Evolutionary conservation across 1,284 basidiomycete species (phyloP).

Genomic region (Phellopilus nigrolimitatus): DNA sequence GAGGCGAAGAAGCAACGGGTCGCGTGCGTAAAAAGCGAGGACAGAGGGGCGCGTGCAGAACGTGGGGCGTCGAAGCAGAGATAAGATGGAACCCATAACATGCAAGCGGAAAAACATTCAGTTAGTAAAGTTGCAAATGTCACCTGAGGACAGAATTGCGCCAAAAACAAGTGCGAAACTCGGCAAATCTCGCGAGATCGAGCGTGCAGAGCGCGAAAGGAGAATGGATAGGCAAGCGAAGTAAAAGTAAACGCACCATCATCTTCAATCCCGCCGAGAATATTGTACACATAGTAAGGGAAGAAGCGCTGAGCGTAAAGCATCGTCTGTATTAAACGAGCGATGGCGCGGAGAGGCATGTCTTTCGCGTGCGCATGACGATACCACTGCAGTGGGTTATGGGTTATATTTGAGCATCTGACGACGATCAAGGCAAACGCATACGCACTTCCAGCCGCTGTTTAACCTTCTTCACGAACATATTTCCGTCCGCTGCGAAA

Average conservation of each 20-base stretch:
- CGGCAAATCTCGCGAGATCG: too few relatives aligned
- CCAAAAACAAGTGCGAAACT: too few relatives aligned
- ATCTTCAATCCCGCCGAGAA: conserved; percentile 90
- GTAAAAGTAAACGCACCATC: conserved; percentile 65
- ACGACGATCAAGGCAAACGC: conserved; percentile 24
- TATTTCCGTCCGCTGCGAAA: conserved; percentile 92
- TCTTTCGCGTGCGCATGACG: conserved; percentile 90
- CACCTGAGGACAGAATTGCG: too few relatives aligned
- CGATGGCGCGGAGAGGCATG: conserved; percentile 89
- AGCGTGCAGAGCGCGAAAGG: too few relatives aligned
- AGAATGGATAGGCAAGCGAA: not conserved
- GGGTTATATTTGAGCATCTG: conserved; percentile 8
- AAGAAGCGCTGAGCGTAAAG: conserved; percentile 92
- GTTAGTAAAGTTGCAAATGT: too few relatives aligned
- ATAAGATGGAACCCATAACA: too few relatives aligned
- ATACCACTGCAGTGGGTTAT: conserved; percentile 70
- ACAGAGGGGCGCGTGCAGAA: too few relatives aligned
- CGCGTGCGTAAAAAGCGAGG: not conserved
- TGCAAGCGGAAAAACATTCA: too few relatives aligned
- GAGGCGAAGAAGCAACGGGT: too few relatives aligned
- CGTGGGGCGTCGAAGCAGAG: too few relatives aligned
- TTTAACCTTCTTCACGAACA: conserved; percentile 92
- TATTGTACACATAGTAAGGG: conserved; percentile 95
- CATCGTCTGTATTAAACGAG: conserved; percentile 93
- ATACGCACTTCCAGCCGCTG: conserved; percentile 79